Base-by-base conservation (phyloP, 2,329 filamentous ascomycete species). In the Fusarium chlamydosporum region DNA sequence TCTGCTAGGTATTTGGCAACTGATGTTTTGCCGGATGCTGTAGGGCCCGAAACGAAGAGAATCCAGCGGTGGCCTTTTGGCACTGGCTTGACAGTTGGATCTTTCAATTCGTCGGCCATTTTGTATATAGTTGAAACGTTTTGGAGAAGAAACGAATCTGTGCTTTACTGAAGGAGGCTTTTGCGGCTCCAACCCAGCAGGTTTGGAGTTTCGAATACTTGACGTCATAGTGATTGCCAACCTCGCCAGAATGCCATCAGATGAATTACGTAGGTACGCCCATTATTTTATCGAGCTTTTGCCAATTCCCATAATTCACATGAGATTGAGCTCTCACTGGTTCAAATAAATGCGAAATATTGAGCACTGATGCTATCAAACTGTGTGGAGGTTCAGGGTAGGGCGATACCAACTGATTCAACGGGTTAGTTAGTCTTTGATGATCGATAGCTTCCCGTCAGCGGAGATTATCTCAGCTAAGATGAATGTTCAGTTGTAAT, bases 31-130 rank as follows among this genome's bases (percentile, higher is more conserved):
- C 65, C 65, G 3, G 64, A 68, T 20, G 65, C 65, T 4, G 65
- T 68, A 1, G 65, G 65, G 1, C 64, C 65, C 6, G 65, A 68
- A 7, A 68, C 59, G 9, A 68, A 68, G 1, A 68, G 65, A 2
- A 68, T 68, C 65, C 65, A 68, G 52, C 65, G 65, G 23, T 68
- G 65, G 15, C 47, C 59, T 6, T 50, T 34, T 2, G 59, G 54
- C 0, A 56, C 64, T 3, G 50, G 59, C 16, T 53, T 68, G 0
- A 2, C 9, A 15, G 33, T 15, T 1, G 60, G 41, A 7, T 53
- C 35, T 3, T 40, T 65, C 0, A 48, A 4, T 15, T 54, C 26
- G 3, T 43, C 10, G 3, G 35, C 10, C 61, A 65, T 63, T 3
- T 16, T 38, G 15, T 5, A 12, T 38, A 26, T 4, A 26, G 2